Evolutionary conservation across 352 stramenopile species (phyloP).

Genomic region (Pythium insidiosum): DNA sequence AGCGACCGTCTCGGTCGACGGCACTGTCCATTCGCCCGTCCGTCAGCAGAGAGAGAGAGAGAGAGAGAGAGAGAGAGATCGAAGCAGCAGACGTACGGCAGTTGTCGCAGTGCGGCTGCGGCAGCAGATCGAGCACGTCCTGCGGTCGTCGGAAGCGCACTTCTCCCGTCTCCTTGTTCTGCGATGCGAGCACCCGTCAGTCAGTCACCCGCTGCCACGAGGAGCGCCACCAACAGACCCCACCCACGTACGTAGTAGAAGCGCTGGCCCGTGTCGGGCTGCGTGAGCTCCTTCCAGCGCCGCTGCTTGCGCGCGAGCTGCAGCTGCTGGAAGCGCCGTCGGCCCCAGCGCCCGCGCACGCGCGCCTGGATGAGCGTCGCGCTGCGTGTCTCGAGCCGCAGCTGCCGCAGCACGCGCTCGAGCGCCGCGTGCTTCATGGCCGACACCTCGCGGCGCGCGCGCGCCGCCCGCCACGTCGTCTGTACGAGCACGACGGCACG

Average conservation of each 20-base stretch:
- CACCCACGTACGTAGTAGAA: conserved; percentile 84
- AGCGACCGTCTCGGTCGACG: conserved; percentile 24
- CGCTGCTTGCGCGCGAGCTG: conserved; percentile 56
- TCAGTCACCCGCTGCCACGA: not conserved
- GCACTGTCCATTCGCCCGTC: not conserved
- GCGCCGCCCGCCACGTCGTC: conserved; percentile 33
- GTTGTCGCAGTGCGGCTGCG: conserved; percentile 84
- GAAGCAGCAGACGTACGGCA: conserved; percentile 40
- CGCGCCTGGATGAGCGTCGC: conserved; percentile 70
- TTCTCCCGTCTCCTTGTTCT: conserved; percentile 91
- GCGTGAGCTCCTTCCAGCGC: conserved; percentile 89
- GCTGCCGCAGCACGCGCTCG: conserved; percentile 31
- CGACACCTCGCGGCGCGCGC: conserved; percentile 20
- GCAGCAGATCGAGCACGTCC: conserved; percentile 88
- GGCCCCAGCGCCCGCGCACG: conserved; percentile 61
- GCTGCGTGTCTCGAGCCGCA: conserved; percentile 54
- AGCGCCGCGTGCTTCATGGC: conserved; percentile 21
- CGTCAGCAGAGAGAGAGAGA: not conserved
- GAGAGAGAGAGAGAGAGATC: not conserved
- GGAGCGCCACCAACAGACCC: not conserved
- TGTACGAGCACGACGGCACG: conserved; percentile 36
- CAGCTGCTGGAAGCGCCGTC: conserved; percentile 44
- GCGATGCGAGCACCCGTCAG: not conserved
- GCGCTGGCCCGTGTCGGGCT: conserved; percentile 51
- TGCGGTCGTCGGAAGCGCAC: conserved; percentile 87